Evolutionary conservation across 2,329 filamentous ascomycete species (phyloP), one percentile per base, ranked within the genome.

Genomic region (Ophiostoma sp.): DNA sequence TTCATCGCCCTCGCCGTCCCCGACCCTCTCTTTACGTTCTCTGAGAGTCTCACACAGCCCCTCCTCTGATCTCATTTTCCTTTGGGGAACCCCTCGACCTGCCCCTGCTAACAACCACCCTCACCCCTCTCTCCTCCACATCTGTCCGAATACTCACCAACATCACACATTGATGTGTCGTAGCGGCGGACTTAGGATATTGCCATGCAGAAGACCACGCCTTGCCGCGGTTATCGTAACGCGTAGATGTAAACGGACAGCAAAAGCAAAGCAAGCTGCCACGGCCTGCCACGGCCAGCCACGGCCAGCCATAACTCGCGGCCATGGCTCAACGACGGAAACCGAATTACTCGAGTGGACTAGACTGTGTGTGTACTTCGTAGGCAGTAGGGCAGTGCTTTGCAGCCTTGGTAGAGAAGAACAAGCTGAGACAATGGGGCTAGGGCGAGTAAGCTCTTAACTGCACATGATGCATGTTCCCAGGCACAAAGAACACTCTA

Each of bases 181-280:
- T 48, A 66, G 63, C 63, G 36, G 63, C 63, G 36, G 42, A 66
- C 63, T 64, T 64, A 39, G 61, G 61, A 12, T 64, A 64, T 64
- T 42, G 61, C 36, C 11, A n/a, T 64, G 31, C 57, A 63, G 28
- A 39, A 36, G 15, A 61, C 31, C 57, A 61, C 31, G 28, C n/a
- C 33, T 64, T 42, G 19, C 61, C 61, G 61, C 61, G 61, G 61
- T 22, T 64, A 64, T 64, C 61, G n/a, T 39, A 39, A 64, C n/a
- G 61, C 61, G 61, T 42, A 42, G 33, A 39, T 25, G 57, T 36
- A 22, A 1, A 39, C n/a, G 6, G 12, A 15, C 57, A 61, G 17
- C 57, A 15, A 61, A 42, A 42, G 5, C 39, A 12, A 42, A 12
- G 17, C 57, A 19, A 7, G 15, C 19, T 36, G 31, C 17, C 48